Evolutionary conservation across 2,329 filamentous ascomycete species (phyloP).

Genomic region (Diaporthe citriasiana): DNA sequence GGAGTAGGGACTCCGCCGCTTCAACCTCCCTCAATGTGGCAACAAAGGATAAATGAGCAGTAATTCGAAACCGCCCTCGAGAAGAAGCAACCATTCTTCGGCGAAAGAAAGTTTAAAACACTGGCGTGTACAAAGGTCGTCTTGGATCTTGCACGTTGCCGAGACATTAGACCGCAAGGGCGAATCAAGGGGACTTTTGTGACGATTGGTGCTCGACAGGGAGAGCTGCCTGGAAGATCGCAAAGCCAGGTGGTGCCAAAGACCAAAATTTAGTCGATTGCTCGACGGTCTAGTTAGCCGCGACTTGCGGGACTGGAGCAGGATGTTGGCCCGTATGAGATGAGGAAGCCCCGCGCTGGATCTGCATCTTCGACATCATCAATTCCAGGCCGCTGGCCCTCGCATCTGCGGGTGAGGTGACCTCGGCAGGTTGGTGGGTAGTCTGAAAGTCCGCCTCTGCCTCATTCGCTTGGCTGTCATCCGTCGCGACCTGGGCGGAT

Average conservation of each 20-base stretch:
- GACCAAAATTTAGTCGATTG: neutral
- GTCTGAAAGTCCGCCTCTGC: no score
- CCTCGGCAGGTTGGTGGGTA: neutral
- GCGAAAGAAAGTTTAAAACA: neutral
- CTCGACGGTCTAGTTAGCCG: neutral
- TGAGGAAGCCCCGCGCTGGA: neutral
- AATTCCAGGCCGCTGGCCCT: neutral
- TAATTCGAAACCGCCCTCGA: neutral
- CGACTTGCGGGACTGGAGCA: neutral
- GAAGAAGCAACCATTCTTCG: neutral
- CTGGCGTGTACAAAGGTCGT: neutral
- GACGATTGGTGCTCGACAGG: neutral
- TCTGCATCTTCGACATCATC: neutral
- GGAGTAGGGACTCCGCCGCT: neutral
- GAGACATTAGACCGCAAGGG: neutral
- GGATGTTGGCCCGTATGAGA: neutral
- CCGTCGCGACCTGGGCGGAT: neutral
- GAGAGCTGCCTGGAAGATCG: neutral
- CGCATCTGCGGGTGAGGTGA: neutral
- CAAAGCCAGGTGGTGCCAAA: neutral
- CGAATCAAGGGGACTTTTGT: neutral
- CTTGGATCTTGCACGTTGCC: neutral
- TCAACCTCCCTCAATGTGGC: neutral
- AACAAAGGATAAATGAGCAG: neutral
- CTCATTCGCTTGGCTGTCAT: neutral